Evolutionary conservation across 1,284 basidiomycete species (phyloP), one percentile per base, ranked within the genome.

Genomic region (Cerrena zonata): DNA sequence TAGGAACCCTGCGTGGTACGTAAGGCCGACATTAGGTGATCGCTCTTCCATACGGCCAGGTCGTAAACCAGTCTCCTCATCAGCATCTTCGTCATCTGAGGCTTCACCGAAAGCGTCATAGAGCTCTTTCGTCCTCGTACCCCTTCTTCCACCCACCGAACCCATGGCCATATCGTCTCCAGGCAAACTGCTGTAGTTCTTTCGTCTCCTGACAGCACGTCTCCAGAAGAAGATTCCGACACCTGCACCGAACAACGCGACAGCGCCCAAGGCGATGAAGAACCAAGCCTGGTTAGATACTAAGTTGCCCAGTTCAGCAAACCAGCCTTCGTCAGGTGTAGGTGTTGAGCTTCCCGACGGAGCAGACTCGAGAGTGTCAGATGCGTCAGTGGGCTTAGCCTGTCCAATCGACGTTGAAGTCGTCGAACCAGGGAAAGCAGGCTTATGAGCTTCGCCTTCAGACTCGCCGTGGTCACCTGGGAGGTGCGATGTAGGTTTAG

Each of bases 71-170:
- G 82, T 82, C 58, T 78, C 74, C 61, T 90, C 86, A 63, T 89
- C 79, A 24, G 74, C 84, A 53, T 88, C 82, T 34, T 79, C 78
- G 38, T 89, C 85, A 56, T 89, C 86, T 23, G 82, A 86, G 26
- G 84, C 77, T 65, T 92, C 90, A 19, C 91, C 91, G 69, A 94
- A 94, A 13, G 92, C 91, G 68, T 94, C 92, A 61, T 94, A 94
- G 50, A 94, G 64, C 65, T 94, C 92, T 70, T 87, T 90, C 38
- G 87, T 84, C 18, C 78, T 76, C 23, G 74, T 68, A 47, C 71
- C 70, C 5, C 58, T 56, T 61, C 61, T 59, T 69, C 69, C 48
- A 25, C 56, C 54, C 19, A 92, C 65, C 2, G 83, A 65, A 45
- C 76, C 76, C 86, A 94, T 87, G 2, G 81, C 79, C 45, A 92